phyloP scores from a whole-genome alignment of 2,329 filamentous ascomycete species.

The Cladophialophora chaetospira region DNA sequence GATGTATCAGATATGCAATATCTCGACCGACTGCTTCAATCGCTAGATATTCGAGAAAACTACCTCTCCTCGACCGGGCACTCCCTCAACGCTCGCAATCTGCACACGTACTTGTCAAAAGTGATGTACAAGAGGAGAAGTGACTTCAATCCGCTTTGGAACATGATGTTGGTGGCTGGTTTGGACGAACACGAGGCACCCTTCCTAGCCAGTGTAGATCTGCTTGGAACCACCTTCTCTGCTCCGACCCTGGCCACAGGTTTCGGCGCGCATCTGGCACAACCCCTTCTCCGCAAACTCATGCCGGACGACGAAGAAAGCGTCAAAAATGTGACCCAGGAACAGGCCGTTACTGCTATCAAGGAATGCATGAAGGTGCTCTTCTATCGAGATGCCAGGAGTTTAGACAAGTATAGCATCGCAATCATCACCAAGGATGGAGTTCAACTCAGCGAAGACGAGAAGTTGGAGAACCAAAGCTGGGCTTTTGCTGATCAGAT shows the following conservation, averaged over 20 bases:
- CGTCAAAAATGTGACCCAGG: constrained; percentile 67
- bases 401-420: constrained; percentile 86
- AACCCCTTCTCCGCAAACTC: constrained; percentile 82
- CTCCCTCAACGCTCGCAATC: constrained; percentile 81
- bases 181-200: constrained; percentile 77
- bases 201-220: constrained; percentile 88
- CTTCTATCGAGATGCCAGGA: constrained; percentile 94
- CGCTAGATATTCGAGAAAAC: constrained; percentile 84
- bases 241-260: constrained; percentile 89
- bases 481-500: constrained; percentile 98
- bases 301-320: constrained; percentile 78
- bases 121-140: constrained; percentile 93
- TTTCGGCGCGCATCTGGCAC: constrained; percentile 87
- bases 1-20: constrained; percentile 99
- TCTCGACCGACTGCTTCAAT: constrained; percentile 84
- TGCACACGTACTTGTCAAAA: constrained; percentile 95
- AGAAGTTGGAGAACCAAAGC: constrained; percentile 92
- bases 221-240: constrained; percentile 89
- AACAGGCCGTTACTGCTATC: constrained; percentile 77
- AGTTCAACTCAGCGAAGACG: constrained; percentile 77
- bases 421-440: constrained; percentile 84
- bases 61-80: constrained; percentile 62
- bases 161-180: constrained; percentile 87
- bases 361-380: constrained; percentile 98
- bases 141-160: constrained; percentile 98